These are phyloP conservation scores for Russula virescens DNA, from an alignment of 768 basidiomycete species.

Conservation along the genomic window DNA sequence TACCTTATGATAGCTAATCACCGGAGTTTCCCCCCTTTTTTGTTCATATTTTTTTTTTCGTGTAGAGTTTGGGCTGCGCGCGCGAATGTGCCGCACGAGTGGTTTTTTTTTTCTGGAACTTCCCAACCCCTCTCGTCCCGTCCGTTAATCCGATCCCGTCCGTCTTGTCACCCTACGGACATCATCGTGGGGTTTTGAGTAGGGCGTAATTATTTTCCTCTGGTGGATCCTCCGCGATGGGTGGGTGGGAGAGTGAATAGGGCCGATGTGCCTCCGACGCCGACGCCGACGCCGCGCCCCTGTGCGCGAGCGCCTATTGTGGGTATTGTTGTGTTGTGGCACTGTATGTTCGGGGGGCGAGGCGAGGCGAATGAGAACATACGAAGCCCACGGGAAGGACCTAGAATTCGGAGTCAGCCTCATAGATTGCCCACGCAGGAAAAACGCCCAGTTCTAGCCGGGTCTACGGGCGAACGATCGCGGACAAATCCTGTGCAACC, in stretches of 20 bases:
- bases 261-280: slow-evolving; percentile 2
- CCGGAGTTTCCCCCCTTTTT: too few species aligned
- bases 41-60: too few species aligned
- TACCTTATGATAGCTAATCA: background rate
- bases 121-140: background rate
- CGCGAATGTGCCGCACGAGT: slow-evolving; percentile 10
- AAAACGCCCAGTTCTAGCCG: background rate
- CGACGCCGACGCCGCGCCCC: slow-evolving; percentile 1
- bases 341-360: background rate
- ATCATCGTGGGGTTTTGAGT: slow-evolving; percentile 3
- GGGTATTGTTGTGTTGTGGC: background rate
- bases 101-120: background rate
- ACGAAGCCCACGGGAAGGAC: background rate
- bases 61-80: too few species aligned
- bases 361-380: background rate
- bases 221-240: background rate
- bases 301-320: background rate
- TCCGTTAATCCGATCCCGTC: slow-evolving; percentile 2
- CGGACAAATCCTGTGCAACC: slow-evolving; percentile 5
- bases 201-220: background rate
- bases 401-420: background rate
- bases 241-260: background rate
- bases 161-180: slow-evolving; percentile 4
- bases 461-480: slow-evolving; percentile 6
- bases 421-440: too few species aligned